Base-by-base conservation (phyloP, 352 stramenopile species). In the Globisporangium perplexum region DNA sequence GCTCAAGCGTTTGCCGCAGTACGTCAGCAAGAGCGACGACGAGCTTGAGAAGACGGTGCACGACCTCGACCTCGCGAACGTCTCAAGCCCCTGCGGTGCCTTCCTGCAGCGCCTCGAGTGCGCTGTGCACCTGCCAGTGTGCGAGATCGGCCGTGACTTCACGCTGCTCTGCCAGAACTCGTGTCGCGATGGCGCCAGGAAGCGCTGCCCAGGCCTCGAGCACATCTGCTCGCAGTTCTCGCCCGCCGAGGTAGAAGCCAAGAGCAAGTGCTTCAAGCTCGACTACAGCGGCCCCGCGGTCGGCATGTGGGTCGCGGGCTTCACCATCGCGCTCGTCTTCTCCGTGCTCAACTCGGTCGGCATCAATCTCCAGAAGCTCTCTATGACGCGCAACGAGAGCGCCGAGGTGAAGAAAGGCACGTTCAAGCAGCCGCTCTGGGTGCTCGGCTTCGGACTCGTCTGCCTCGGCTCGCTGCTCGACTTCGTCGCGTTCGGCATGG, bases 301-400 rank as follows among this genome's bases (percentile, higher is more conserved):
- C 17, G 82, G 79, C 43, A 90, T 93, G 79, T 95, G 85, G 85
- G 76, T 91, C 44, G 79, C 88, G 0, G 86, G 84, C 15, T 93
- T 95, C 54, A 77, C 83, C 49, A 92, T 96, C 62, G 88, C 82
- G 45, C 77, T 96, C 26, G 66, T 92, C 28, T 95, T 96, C 59
- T 94, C 81, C 11, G 72, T 96, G 24, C 75, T 95, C 50, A 94
- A 93, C 56, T 94, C 86, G 46, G 67, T 96, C 30, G 88, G 81
- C n/a, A 90, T 96, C 50, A 96, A 96, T 59, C 57, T 96, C 39
- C 88, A 96, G 69, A 96, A 96, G 69, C 72, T 96, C 17, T 91
- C 74, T 10, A 91, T 96, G 75, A 66, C 81, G 22, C 72, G 73
- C 43, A 89, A 96, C 57, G 78, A 86, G 36, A 49, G 50, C 18